Evolutionary conservation across 306 rosid species (phyloP).

Genomic region (Casuarina glauca): DNA sequence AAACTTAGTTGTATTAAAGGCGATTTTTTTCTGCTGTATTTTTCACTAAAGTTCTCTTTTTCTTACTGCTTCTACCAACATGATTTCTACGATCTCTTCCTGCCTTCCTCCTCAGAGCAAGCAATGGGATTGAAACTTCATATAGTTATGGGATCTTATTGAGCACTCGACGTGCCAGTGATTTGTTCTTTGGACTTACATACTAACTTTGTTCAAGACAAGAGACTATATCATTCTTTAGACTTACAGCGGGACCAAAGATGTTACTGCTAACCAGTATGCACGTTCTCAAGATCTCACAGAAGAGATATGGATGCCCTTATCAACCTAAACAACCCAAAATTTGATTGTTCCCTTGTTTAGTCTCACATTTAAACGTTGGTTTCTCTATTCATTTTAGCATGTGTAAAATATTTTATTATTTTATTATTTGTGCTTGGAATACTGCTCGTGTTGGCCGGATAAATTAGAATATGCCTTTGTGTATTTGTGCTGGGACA

Average conservation of each 20-base stretch:
- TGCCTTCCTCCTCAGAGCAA: background rate
- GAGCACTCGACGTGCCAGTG: background rate
- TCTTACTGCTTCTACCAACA: background rate
- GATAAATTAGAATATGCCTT: background rate
- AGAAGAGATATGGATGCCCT: background rate
- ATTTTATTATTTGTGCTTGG: background rate
- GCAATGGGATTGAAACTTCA: background rate
- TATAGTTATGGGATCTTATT: background rate
- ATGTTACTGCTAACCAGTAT: background rate
- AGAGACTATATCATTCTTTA: background rate
- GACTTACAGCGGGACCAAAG: background rate
- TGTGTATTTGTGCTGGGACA: background rate
- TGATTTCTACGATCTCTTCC: background rate
- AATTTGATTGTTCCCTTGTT: conserved; percentile 19
- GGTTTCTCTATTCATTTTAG: conserved; percentile 1
- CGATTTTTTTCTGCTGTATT: background rate
- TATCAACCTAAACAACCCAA: conserved; percentile 8
- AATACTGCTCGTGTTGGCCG: background rate
- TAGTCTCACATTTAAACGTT: conserved; percentile 4
- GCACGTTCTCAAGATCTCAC: background rate
- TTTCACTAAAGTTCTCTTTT: background rate
- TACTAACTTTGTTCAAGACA: background rate
- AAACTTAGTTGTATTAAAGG: background rate
- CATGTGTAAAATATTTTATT: conserved; percentile 13
- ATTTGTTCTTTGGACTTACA: background rate